Base-by-base conservation (phyloP, 805 yeast genomes). In the Nakazawaea holstii region DNA sequence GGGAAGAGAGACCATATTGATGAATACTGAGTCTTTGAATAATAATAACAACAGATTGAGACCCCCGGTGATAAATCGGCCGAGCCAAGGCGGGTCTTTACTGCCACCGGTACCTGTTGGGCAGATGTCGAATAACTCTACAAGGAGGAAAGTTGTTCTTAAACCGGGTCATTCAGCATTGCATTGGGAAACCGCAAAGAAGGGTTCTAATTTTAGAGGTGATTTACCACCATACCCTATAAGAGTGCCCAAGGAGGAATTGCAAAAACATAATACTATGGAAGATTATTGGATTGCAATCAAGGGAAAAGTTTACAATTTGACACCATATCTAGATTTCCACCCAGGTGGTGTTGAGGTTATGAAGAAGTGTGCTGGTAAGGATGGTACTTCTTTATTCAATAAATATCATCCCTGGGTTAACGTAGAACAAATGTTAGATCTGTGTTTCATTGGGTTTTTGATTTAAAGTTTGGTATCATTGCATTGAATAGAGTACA, bases 291-390 rank as follows among this genome's bases (percentile, higher is more conserved):
- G 98, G 98, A 84, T 94, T 3, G 79, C 79, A 31, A 73, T 92
- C 7, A 79, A 79, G 39, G 87, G 90, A 4, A 84, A 79, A 56
- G 95, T 92, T 1, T 92, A 87, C 68, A 88, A 91, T 58, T 70
- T 92, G n/a, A 82, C 97, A 0, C 81, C 85, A 10, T 92, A 94
- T 62, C 59, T 94, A 32, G 70, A 77, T 46, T 94, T 82, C 62
- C 99, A 92, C 55, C 99, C 99, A 0, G 99, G 99, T 32, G 99
- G 99, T 1, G 80, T 72, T 4, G 80, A 78, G 6, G 87, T 89
- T 58, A 67, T 92, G 37, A 70, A 87, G 79, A 76, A 79, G 43
- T 79, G 85, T 57, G 94, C 95, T 1, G 97, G 97, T 0, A 71
- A 72, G 43, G 97, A 92, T 60, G 94, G 92, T 1, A 88, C 96